Base-by-base conservation (phyloP, 371 early-diverging fungal genomes). In the Choanephora cucurbitarum region DNA sequence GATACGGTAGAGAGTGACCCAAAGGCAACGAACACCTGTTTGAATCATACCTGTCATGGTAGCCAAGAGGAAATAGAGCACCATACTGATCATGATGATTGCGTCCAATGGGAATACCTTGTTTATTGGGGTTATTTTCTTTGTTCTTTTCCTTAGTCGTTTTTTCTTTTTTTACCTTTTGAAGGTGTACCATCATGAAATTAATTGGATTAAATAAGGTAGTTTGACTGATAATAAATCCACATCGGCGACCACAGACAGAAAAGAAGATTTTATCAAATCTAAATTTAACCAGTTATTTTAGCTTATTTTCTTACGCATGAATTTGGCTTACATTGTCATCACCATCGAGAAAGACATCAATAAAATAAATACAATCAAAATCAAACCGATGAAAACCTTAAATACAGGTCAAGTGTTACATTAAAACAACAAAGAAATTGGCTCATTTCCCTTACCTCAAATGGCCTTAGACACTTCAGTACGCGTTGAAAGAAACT, bases 221-320 rank as follows among this genome's bases (percentile, higher is more conserved):
- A 11, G 82, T 73, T 37, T 76, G 83, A 10, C 74, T 73, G 21
- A 83, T 74, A 37, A 85, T 79, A 41, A 82, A 87, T 19, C 88
- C 88, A 55, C 88, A 86, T 54, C 76, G 64, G 18, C 73, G 69
- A 1, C 86, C 86, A 52, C 86, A 87, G 10, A 83, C 68, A 2
- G 84, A 82, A 43, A 74, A 79, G 5, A 62, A 66, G 21, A 83
- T 50, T 55, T 84, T 84, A 52, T 81, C 84, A 47, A 74, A 60
- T 18, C 72, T 68, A 51, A 28, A 44, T 28, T 44, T n/a, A n/a
- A n/a, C n/a, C n/a, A n/a, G n/a, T n/a, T n/a, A n/a, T n/a, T n/a
- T n/a, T n/a, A 32, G 32, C 32, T 32, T 6, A 32, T 32, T 32
- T 32, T 5, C 5, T 32, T 32, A 32, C 32, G 10, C n/a, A n/a